Evolutionary conservation across 106 monocot genomes (phyloP).

Genomic region (Acanthochlamys bracteata): DNA sequence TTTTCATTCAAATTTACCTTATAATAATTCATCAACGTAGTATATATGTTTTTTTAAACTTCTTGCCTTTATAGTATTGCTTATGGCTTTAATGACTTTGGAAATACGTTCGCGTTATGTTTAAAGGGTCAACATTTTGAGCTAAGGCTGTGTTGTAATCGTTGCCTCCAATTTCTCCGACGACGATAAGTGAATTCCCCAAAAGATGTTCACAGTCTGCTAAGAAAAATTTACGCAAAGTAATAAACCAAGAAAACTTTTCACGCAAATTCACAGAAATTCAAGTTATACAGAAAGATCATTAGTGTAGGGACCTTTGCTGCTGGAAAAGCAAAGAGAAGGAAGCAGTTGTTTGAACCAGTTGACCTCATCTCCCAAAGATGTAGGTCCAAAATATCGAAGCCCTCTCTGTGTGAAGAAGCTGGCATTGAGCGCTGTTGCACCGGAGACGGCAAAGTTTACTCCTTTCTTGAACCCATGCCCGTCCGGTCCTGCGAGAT

Average conservation of each 20-base stretch:
- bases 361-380: not conserved
- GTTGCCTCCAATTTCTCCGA: conserved; percentile 22
- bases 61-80: too few species aligned
- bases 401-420: conserved; percentile 1
- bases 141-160: conserved; percentile 1
- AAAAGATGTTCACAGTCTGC: conserved; percentile 9
- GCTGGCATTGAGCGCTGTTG: not conserved
- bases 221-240: not conserved
- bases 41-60: too few species aligned
- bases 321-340: conserved; percentile 1
- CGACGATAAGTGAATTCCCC: conserved; percentile 1
- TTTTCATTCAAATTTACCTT: too few species aligned
- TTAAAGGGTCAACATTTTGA: too few species aligned
- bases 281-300: too few species aligned
- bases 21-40: too few species aligned
- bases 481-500: not conserved
- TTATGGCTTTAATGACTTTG: too few species aligned
- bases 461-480: not conserved
- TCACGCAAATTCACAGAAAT: too few species aligned
- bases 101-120: too few species aligned
- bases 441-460: conserved; percentile 11
- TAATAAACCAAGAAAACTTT: not conserved
- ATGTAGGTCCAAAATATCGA: not conserved
- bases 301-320: too few species aligned
- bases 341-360: conserved; percentile 10